Evolutionary conservation across 352 stramenopile species (phyloP).

Genomic region (Peronosclerospora sorghi): DNA sequence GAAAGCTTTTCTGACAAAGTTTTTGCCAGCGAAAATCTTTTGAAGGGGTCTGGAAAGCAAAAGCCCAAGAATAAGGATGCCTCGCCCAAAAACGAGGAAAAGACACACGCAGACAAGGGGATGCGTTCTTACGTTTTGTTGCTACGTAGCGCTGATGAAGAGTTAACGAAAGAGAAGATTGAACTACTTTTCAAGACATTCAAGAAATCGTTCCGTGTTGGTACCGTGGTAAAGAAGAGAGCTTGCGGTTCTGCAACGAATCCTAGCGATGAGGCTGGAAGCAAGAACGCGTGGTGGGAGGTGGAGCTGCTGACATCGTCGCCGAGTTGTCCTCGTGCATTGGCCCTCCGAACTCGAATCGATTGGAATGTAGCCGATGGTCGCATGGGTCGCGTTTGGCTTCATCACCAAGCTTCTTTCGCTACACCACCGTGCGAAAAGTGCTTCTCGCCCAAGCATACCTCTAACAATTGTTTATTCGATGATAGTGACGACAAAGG

Average conservation of each 20-base stretch:
- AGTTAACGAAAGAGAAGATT: slow-evolving; percentile 25
- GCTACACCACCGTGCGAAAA: slow-evolving; percentile 23
- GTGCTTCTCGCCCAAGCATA: slow-evolving; percentile 25
- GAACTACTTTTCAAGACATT: slow-evolving; percentile 23
- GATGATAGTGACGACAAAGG: slow-evolving; percentile 2
- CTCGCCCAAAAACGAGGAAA: not conserved
- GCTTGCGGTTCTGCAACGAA: not conserved
- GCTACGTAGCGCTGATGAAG: slow-evolving; percentile 24
- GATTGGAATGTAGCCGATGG: slow-evolving; percentile 26
- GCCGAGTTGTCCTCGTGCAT: slow-evolving; percentile 19
- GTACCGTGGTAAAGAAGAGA: slow-evolving; percentile 16
- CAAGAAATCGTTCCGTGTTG: slow-evolving; percentile 26
- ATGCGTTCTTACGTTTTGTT: slow-evolving; percentile 24
- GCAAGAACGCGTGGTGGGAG: slow-evolving; percentile 20
- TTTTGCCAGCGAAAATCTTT: slow-evolving; percentile 16
- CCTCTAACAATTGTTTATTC: slow-evolving; percentile 10
- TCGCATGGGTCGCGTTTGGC: slow-evolving; percentile 21
- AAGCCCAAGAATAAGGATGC: slow-evolving; percentile 3
- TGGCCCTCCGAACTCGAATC: slow-evolving; percentile 26
- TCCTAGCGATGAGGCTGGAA: not conserved
- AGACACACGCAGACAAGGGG: slow-evolving; percentile 9
- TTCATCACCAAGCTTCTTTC: slow-evolving; percentile 35
- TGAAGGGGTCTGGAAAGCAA: slow-evolving; percentile 1
- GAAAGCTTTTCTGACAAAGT: slow-evolving; percentile 42
- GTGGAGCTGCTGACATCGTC: slow-evolving; percentile 25